Evolutionary conservation across 495 filamentous ascomycete species (phyloP).

Genomic region (Astrocystis sublimbata): DNA sequence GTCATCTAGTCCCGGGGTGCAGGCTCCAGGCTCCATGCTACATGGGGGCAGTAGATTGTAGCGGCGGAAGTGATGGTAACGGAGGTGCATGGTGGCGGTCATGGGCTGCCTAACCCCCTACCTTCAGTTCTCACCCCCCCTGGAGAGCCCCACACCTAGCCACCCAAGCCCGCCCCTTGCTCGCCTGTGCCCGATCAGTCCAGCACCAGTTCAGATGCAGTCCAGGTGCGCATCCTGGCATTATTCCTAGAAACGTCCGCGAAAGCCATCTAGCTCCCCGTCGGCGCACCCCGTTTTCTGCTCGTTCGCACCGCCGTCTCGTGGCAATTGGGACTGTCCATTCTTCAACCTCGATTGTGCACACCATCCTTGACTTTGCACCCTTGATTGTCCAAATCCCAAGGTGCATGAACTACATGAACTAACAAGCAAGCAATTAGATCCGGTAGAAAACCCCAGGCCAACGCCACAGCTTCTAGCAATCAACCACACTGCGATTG

Average conservation of each 20-base stretch:
- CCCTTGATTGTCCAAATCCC: too few relatives aligned
- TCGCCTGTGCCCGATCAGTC: constrained; percentile 9
- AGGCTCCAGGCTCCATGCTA: constrained; percentile 5
- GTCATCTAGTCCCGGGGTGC: background rate
- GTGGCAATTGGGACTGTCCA: too few relatives aligned
- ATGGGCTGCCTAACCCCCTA: background rate
- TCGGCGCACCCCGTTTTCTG: constrained; percentile 4
- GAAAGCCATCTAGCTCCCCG: background rate
- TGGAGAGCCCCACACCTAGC: too few relatives aligned
- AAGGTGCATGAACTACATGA: constrained; percentile 10
- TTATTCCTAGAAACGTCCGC: constrained; percentile 1
- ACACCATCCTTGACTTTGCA: too few relatives aligned
- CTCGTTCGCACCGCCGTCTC: background rate
- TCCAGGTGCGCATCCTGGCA: constrained; percentile 10
- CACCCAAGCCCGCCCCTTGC: constrained; percentile 5
- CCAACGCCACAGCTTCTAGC: background rate
- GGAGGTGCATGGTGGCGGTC: constrained; percentile 14
- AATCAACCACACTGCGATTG: too few relatives aligned
- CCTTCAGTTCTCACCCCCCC: background rate
- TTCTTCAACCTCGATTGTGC: too few relatives aligned
- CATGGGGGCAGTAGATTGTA: background rate
- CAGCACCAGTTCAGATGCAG: constrained; percentile 7
- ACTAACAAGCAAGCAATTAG: constrained; percentile 12
- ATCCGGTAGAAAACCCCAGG: background rate
- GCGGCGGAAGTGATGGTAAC: constrained; percentile 15